phyloP scores from a whole-genome alignment of 2,329 filamentous ascomycete genomes.

The Elsinoe perseae region DNA sequence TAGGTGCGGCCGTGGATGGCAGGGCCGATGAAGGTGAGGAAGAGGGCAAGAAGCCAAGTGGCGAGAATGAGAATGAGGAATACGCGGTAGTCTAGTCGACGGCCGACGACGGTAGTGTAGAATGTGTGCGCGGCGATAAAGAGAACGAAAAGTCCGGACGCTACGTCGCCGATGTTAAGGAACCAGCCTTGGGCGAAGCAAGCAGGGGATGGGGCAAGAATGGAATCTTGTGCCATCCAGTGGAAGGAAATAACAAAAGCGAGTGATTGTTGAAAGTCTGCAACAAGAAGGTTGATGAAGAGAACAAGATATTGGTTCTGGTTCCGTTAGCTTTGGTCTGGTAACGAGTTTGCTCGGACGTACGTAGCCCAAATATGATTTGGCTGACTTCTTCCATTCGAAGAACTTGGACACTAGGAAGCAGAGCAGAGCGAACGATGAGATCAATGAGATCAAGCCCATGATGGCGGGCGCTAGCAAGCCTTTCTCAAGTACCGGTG shows the following conservation, averaged over 20 bases:
- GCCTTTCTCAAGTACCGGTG: constrained; percentile 22
- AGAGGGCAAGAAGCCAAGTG: constrained; percentile 54
- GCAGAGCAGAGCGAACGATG: constrained; percentile 24
- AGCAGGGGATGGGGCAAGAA: constrained; percentile 46
- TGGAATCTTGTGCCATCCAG: constrained; percentile 49
- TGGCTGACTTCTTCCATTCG: constrained; percentile 27
- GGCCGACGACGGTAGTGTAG: constrained; percentile 51
- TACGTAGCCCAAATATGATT: constrained; percentile 26
- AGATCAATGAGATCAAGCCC: constrained; percentile 26
- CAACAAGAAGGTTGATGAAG: constrained; percentile 61
- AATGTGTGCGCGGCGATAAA: constrained; percentile 61
- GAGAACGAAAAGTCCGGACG: constrained; percentile 59
- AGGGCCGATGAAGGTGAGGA: constrained; percentile 48
- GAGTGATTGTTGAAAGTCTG: constrained; percentile 58
- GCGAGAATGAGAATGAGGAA: constrained; percentile 45
- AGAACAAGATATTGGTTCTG: constrained; percentile 60
- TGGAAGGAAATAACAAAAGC: constrained; percentile 57
- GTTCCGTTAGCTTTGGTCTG: background rate
- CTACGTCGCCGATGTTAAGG: constrained; percentile 57
- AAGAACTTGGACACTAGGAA: constrained; percentile 28
- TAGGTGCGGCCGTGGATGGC: constrained; percentile 38
- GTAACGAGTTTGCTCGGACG: background rate
- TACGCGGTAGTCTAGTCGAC: constrained; percentile 42
- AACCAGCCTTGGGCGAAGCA: constrained; percentile 64
- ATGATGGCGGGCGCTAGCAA: constrained; percentile 27